Evolutionary conservation across 176 grass and related monocot genomes (phyloP).

Genomic region (Musa acuminata): DNA sequence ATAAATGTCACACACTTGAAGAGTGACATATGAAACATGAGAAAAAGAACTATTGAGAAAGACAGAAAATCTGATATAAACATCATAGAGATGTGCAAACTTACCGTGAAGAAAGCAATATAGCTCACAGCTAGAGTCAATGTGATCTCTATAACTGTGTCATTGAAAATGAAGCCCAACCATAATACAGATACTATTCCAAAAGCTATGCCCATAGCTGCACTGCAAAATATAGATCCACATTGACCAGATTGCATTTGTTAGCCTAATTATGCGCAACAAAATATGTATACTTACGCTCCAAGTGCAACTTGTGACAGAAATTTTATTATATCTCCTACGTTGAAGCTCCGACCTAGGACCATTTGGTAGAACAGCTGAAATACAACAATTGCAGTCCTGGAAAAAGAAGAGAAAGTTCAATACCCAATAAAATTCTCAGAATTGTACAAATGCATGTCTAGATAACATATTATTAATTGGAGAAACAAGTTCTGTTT

Average conservation of each 20-base stretch:
- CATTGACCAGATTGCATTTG: background rate
- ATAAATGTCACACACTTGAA: background rate
- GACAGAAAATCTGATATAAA: background rate
- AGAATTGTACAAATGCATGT: background rate
- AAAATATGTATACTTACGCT: constrained; percentile 53
- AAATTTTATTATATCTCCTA: constrained; percentile 75
- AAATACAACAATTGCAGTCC: constrained; percentile 94
- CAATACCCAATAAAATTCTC: background rate
- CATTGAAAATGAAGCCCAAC: constrained; percentile 95
- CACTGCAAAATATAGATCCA: constrained; percentile 43
- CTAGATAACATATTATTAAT: background rate
- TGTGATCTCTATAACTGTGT: constrained; percentile 89
- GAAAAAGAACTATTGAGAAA: background rate
- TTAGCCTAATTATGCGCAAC: background rate
- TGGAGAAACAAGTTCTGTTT: too few species aligned
- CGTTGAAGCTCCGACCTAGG: constrained; percentile 57
- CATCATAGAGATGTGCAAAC: constrained; percentile 14
- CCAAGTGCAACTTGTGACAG: constrained; percentile 79
- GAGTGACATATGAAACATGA: background rate
- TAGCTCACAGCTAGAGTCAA: constrained; percentile 96
- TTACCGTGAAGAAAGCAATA: constrained; percentile 94
- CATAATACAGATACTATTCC: constrained; percentile 82
- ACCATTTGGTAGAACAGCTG: constrained; percentile 93
- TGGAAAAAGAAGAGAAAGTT: constrained; percentile 41
- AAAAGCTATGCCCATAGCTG: constrained; percentile 75